Conservation (phyloP, 108 stramenopile genomes). For the Cyclotella baltica region DNA sequence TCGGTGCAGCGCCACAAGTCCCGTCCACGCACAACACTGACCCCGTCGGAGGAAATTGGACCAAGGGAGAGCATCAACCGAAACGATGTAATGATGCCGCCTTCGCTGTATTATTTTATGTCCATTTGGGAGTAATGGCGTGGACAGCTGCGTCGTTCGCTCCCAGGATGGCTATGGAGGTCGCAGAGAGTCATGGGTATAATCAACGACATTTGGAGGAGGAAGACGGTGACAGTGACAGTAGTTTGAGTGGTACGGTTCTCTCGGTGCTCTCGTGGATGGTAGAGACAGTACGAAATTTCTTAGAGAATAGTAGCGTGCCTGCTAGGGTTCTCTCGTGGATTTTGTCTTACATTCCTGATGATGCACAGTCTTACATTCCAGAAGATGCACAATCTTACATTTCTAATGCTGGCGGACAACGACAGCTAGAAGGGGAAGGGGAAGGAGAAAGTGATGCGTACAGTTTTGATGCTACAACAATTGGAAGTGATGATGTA, state of each 20-base stretch:
- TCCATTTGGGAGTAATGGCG: conserved; percentile 63
- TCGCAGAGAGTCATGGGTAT: conserved; percentile 40
- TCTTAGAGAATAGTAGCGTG: too few species aligned
- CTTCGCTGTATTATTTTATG: conserved; percentile 72
- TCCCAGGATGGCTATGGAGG: conserved; percentile 58
- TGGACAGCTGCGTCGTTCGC: conserved; percentile 45
- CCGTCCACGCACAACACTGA: not conserved
- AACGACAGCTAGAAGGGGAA: conserved; percentile 35
- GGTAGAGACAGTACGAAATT: too few species aligned
- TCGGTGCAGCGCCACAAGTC: conserved; percentile 1
- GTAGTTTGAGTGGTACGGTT: too few species aligned
- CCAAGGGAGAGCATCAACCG: conserved; percentile 61
- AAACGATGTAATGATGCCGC: conserved; percentile 63
- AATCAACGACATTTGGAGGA: conserved; percentile 8
- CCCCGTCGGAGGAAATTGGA: conserved; percentile 15
- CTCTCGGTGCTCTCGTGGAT: conserved; percentile 25
- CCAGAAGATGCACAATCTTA: not conserved
- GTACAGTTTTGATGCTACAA: conserved; percentile 22
- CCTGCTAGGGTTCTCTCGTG: too few species aligned
- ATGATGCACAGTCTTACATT: too few species aligned
- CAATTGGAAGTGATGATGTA: conserved; percentile 29
- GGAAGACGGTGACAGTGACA: too few species aligned
- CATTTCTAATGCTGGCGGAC: conserved; percentile 16
- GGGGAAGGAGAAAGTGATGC: too few species aligned
- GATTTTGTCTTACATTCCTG: too few species aligned